A percentile compares a stretch with the other conserved stretches of the same genome.
These are phyloP conservation scores for Piper longum DNA, from an alignment of 164 flowering plant genomes.

Conservation along the genomic window DNA sequence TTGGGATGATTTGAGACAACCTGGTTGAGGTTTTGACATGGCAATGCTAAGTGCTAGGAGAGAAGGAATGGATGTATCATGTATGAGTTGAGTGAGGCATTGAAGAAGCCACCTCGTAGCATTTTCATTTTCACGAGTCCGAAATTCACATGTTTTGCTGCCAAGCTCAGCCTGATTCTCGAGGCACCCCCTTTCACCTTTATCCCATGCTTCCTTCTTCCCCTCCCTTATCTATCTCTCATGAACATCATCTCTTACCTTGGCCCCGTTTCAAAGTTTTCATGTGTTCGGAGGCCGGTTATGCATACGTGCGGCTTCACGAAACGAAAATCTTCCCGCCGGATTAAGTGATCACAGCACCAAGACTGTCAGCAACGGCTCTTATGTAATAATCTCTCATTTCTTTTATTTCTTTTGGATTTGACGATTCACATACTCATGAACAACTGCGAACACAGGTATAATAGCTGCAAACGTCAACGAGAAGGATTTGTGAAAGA, in stretches of 20 bases:
- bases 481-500: no score
- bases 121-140: conserved; percentile 42
- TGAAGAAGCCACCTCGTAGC: conserved; percentile 27
- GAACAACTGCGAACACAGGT: no score
- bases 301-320: no score
- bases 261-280: background rate
- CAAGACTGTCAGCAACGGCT: no score
- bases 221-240: conserved; percentile 5
- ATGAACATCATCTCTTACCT: background rate
- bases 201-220: conserved; percentile 5
- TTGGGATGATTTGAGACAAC: background rate
- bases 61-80: background rate
- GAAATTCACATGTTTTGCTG: conserved; percentile 35
- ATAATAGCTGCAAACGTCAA: no score
- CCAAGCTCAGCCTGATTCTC: conserved; percentile 30
- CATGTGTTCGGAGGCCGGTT: background rate
- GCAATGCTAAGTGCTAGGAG: background rate
- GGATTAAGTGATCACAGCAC: no score
- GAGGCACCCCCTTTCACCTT: conserved; percentile 10
- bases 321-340: no score
- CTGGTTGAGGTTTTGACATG: background rate
- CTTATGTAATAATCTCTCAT: no score
- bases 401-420: no score
- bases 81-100: background rate
- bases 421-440: no score